phyloP scores from a whole-genome alignment of 257 asterid genomes.

The Solanum infundibuliforme region DNA sequence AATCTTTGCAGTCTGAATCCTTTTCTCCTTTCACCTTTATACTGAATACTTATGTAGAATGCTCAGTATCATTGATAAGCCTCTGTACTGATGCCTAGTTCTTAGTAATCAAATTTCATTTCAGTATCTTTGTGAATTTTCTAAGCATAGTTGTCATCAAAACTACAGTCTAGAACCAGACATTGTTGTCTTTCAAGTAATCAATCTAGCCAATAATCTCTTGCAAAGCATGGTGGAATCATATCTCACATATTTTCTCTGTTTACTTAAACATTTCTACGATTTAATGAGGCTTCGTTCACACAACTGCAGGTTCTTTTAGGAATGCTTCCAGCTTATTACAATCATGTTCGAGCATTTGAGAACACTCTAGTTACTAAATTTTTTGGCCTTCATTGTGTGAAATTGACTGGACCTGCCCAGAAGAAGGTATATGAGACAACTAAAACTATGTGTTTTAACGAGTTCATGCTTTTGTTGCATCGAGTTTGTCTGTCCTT shows the following conservation, averaged over 20 bases:
- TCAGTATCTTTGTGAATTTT: background rate
- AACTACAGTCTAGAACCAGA: background rate
- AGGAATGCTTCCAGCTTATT: constrained; percentile 87
- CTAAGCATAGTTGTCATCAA: background rate
- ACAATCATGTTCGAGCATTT: constrained; percentile 64
- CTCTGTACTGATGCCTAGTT: background rate
- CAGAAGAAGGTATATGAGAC: constrained; percentile 63
- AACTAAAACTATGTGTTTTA: background rate
- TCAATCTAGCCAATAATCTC: background rate
- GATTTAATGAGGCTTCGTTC: background rate
- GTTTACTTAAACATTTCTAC: background rate
- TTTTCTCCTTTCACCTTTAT: background rate
- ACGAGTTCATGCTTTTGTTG: background rate
- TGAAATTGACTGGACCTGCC: constrained; percentile 72
- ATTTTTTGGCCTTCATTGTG: constrained; percentile 86
- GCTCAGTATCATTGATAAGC: background rate
- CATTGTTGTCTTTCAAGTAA: background rate
- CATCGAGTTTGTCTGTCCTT: background rate
- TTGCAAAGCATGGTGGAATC: background rate
- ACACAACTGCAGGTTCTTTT: constrained; percentile 52
- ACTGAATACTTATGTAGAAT: background rate
- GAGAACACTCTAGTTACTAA: constrained; percentile 76
- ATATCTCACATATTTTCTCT: background rate
- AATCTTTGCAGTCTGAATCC: background rate
- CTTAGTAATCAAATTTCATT: background rate